These are phyloP conservation scores for Elsinoe arachidis DNA, from an alignment of 2,329 filamentous ascomycete genomes.

Conservation along the genomic window DNA sequence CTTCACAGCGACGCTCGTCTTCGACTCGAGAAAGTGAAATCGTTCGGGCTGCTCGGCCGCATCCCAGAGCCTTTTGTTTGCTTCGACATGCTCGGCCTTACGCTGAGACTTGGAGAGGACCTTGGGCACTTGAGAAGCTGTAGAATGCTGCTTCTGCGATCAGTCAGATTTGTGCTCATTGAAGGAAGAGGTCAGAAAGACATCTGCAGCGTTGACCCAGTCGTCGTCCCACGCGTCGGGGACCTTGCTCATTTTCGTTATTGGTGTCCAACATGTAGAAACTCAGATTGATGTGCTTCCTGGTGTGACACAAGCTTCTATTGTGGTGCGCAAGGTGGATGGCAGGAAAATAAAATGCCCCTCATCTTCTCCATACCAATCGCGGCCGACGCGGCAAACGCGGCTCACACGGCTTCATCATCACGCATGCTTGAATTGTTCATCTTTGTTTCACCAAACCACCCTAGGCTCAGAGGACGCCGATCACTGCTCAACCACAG, in stretches of 20 bases:
- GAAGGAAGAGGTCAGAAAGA: conserved; percentile 24
- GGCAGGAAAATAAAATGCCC: background rate
- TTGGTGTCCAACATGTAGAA: background rate
- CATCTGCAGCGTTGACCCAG: conserved; percentile 75
- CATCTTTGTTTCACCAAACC: too few relatives aligned
- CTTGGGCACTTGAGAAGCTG: conserved; percentile 27
- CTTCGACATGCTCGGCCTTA: conserved; percentile 69
- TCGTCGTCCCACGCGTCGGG: conserved; percentile 87
- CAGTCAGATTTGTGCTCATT: conserved; percentile 20
- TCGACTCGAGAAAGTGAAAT: conserved; percentile 65
- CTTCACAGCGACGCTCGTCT: conserved; percentile 54
- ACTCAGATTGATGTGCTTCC: too few relatives aligned
- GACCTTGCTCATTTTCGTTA: conserved; percentile 37
- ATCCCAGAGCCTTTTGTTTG: conserved; percentile 80
- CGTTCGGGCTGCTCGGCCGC: conserved; percentile 74
- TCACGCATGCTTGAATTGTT: background rate
- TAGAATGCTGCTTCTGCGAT: conserved; percentile 30
- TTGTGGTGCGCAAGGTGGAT: background rate
- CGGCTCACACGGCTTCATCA: background rate
- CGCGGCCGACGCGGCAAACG: conserved; percentile 1
- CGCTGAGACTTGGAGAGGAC: conserved; percentile 67
- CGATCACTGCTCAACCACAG: too few relatives aligned
- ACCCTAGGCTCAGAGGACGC: too few relatives aligned
- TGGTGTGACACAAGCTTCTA: background rate
- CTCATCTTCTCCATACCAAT: background rate